Percentiles rank a stretch among this genome's conserved stretches.
These are phyloP conservation scores for Cubamyces lactineus DNA, from an alignment of 768 basidiomycete genomes.

Conservation along the genomic window DNA sequence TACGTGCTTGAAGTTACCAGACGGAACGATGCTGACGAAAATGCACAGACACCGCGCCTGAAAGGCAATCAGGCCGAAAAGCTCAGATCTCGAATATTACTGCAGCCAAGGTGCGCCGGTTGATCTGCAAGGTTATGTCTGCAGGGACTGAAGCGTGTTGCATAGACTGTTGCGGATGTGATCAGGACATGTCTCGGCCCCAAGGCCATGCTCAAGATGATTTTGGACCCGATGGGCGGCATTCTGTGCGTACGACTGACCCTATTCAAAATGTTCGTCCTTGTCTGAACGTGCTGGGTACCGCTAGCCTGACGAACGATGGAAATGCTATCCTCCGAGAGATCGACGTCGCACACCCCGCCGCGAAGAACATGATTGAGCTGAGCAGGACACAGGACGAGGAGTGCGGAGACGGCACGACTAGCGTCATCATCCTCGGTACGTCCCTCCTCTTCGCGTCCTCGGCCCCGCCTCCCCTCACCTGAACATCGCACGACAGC, in stretches of 20 bases:
- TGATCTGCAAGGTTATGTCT: neutral
- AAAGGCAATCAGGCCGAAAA: constrained; percentile 92
- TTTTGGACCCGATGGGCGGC: constrained; percentile 98
- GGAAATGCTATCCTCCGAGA: constrained; percentile 99
- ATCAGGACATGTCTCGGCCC: constrained; percentile 97
- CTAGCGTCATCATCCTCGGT: constrained; percentile 98
- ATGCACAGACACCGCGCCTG: constrained; percentile 84
- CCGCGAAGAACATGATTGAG: constrained; percentile 99
- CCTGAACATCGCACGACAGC: constrained; percentile 47
- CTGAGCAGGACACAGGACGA: constrained; percentile 97
- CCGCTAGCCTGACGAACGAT: constrained; percentile 86
- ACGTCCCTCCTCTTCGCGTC: constrained; percentile 28
- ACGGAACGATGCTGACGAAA: constrained; percentile 1
- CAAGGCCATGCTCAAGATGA: constrained; percentile 99
- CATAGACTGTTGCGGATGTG: constrained; percentile 94
- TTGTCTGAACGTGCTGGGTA: neutral
- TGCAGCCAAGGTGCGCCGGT: constrained; percentile 79
- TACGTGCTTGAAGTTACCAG: constrained; percentile 37
- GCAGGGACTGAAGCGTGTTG: neutral
- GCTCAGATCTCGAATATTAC: constrained; percentile 97
- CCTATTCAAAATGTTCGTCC: neutral
- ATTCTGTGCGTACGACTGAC: constrained; percentile 68
- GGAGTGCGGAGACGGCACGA: constrained; percentile 98
- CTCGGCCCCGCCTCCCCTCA: neutral
- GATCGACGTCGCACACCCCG: constrained; percentile 98